These are phyloP conservation scores for Colletotrichum sublineola DNA, from an alignment of 2,329 filamentous ascomycete genomes.

Conservation along the genomic window DNA sequence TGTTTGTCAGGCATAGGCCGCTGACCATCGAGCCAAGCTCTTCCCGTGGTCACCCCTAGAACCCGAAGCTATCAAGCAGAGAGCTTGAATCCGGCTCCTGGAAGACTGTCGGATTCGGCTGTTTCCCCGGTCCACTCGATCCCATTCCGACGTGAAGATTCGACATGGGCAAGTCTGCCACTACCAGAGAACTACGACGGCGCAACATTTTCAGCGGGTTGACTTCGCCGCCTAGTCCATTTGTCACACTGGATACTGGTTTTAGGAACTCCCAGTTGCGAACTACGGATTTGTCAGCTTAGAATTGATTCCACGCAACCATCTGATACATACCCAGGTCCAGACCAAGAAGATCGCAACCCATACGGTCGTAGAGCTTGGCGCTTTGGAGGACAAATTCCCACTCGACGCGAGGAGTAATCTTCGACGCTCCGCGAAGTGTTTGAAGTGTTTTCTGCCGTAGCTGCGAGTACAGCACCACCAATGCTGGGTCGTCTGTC, in stretches of 20 bases:
- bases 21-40: background rate
- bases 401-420: constrained; percentile 86
- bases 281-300: constrained; percentile 60
- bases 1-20: background rate
- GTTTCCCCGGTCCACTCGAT: constrained; percentile 58
- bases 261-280: constrained; percentile 85
- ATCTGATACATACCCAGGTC: constrained; percentile 75
- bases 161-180: constrained; percentile 76
- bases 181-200: constrained; percentile 81
- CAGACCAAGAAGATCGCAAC: constrained; percentile 89
- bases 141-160: constrained; percentile 58
- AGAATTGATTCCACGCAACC: background rate
- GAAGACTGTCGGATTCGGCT: constrained; percentile 81
- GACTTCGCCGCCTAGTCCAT: constrained; percentile 61
- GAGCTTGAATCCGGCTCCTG: constrained; percentile 93
- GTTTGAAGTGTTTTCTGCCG: constrained; percentile 86
- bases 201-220: constrained; percentile 78
- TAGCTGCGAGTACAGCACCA: constrained; percentile 89
- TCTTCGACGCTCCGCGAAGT: constrained; percentile 84
- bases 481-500: constrained; percentile 89
- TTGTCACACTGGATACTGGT: constrained; percentile 51
- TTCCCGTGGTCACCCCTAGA: constrained; percentile 61
- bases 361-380: constrained; percentile 88
- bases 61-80: constrained; percentile 92
- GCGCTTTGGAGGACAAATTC: constrained; percentile 90